A percentile compares a stretch with the other conserved stretches of the same genome.
Evolutionary conservation across 2,329 filamentous ascomycete species (phyloP).

Genomic region (Claviceps fusiformis): DNA sequence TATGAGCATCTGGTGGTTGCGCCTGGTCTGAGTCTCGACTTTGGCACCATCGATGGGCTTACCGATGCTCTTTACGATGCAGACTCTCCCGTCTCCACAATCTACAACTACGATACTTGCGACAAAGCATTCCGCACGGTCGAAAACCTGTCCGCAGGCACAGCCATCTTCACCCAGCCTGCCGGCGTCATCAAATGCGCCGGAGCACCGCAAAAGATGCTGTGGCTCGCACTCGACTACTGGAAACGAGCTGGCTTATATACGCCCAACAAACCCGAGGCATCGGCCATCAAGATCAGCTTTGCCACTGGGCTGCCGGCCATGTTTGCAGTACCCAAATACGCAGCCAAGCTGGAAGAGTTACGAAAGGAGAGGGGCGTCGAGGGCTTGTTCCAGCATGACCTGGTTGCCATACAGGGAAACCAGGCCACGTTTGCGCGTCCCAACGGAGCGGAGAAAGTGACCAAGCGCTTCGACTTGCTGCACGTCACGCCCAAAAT

Average conservation of each 20-base stretch:
- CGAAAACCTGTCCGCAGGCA: slow-evolving; percentile 32
- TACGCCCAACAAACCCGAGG: slow-evolving; percentile 14
- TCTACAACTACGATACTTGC: slow-evolving; percentile 42
- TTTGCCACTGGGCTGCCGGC: slow-evolving; percentile 41
- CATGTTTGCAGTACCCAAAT: slow-evolving; percentile 50
- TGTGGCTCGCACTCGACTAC: slow-evolving; percentile 48
- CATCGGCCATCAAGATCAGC: slow-evolving; percentile 34
- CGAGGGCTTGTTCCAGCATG: slow-evolving; percentile 45
- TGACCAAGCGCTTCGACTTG: slow-evolving; percentile 37
- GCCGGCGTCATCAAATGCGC: slow-evolving; percentile 46
- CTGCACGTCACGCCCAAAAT: slow-evolving; percentile 46
- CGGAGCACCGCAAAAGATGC: slow-evolving; percentile 46
- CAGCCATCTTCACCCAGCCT: slow-evolving; percentile 46
- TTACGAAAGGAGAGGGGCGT: slow-evolving; percentile 40
- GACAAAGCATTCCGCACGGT: slow-evolving; percentile 39
- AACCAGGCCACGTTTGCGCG: slow-evolving; percentile 37
- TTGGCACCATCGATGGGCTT: slow-evolving; percentile 38
- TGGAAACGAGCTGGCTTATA: slow-evolving; percentile 43
- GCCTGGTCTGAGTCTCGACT: slow-evolving; percentile 41
- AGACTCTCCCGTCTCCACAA: slow-evolving; percentile 36
- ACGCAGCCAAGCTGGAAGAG: slow-evolving; percentile 37
- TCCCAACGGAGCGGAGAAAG: slow-evolving; percentile 26
- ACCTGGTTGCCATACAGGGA: slow-evolving; percentile 38
- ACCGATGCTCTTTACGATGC: slow-evolving; percentile 38
- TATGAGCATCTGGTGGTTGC: slow-evolving; percentile 54